phyloP scores from a whole-genome alignment of 2,329 filamentous ascomycete genomes.

The Intubia oerlemansii region DNA sequence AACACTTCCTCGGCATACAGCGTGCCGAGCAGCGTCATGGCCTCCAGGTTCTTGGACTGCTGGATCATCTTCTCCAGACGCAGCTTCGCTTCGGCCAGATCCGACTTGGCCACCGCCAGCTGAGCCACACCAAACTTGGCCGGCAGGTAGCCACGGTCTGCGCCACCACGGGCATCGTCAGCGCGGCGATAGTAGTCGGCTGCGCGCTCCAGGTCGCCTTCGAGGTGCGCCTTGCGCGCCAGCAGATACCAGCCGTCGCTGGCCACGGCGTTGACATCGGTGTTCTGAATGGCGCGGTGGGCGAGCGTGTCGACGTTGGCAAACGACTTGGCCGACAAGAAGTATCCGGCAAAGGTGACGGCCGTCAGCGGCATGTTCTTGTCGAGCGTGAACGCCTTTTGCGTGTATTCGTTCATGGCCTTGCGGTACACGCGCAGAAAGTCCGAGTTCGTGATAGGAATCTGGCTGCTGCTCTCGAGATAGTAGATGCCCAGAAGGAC shows the following conservation, averaged over 20 bases:
- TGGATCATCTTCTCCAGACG: conserved; percentile 87
- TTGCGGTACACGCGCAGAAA: conserved; percentile 77
- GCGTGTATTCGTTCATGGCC: conserved; percentile 85
- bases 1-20: conserved; percentile 92
- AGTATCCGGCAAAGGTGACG: conserved; percentile 77
- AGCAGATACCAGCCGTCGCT: conserved; percentile 96
- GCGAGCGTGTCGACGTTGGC: conserved; percentile 68
- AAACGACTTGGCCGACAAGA: conserved; percentile 55
- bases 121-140: conserved; percentile 91
- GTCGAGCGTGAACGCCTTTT: conserved; percentile 83
- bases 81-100: conserved; percentile 81
- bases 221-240: conserved; percentile 75
- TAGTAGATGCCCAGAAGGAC: conserved; percentile 81
- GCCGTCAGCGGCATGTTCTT: conserved; percentile 80
- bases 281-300: conserved; percentile 84
- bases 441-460: conserved; percentile 62
- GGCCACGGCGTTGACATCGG: conserved; percentile 87
- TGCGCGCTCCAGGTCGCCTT: conserved; percentile 52
- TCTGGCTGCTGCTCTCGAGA: conserved; percentile 65
- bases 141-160: conserved; percentile 69
- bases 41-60: conserved; percentile 62
- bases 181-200: conserved; percentile 75
- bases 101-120: conserved; percentile 63
- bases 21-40: conserved; percentile 78
- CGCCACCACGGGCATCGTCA: conserved; percentile 49